Percentiles rank a stretch among this genome's conserved stretches.
phyloP scores from a whole-genome alignment of 495 filamentous ascomycete genomes.

The Xylaria palmicola region DNA sequence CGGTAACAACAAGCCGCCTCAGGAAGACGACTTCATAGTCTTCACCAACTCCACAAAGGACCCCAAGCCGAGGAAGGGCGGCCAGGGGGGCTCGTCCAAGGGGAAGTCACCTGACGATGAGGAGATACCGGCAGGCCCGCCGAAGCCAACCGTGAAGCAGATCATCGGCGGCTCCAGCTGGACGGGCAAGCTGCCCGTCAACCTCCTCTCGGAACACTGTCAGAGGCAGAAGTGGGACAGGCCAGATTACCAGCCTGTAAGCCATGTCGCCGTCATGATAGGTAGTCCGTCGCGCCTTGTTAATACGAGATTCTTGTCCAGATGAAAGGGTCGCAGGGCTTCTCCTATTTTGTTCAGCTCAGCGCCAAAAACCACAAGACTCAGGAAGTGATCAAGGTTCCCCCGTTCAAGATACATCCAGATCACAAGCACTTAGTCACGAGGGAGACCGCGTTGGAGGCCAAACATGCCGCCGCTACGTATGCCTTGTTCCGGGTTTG shows the following conservation, averaged over 20 bases:
- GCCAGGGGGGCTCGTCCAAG: constrained; percentile 23
- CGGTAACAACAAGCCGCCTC: constrained; percentile 23
- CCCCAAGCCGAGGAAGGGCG: constrained; percentile 46
- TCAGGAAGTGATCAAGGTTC: constrained; percentile 65
- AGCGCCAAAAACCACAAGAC: constrained; percentile 81
- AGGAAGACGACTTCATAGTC: constrained; percentile 64
- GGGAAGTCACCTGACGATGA: constrained; percentile 37
- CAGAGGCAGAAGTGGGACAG: constrained; percentile 94
- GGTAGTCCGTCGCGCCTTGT: constrained; percentile 18
- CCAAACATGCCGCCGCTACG: constrained; percentile 86
- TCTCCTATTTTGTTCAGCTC: constrained; percentile 75
- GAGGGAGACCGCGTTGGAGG: constrained; percentile 78
- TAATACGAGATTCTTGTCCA: constrained; percentile 24
- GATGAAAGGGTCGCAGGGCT: constrained; percentile 55
- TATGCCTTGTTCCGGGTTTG: constrained; percentile 88
- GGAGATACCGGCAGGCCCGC: constrained; percentile 47
- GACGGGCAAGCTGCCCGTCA: constrained; percentile 95
- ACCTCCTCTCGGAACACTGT: constrained; percentile 89
- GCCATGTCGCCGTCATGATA: constrained; percentile 16
- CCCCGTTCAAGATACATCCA: constrained; percentile 78
- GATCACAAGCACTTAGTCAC: constrained; percentile 64
- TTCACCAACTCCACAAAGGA: constrained; percentile 65
- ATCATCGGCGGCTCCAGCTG: constrained; percentile 93
- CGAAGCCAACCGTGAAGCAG: constrained; percentile 78
- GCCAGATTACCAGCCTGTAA: constrained; percentile 74